These are phyloP conservation scores for Hyphopichia buzzinii DNA, from an alignment of 1,139 yeast species.

Conservation along the genomic window DNA sequence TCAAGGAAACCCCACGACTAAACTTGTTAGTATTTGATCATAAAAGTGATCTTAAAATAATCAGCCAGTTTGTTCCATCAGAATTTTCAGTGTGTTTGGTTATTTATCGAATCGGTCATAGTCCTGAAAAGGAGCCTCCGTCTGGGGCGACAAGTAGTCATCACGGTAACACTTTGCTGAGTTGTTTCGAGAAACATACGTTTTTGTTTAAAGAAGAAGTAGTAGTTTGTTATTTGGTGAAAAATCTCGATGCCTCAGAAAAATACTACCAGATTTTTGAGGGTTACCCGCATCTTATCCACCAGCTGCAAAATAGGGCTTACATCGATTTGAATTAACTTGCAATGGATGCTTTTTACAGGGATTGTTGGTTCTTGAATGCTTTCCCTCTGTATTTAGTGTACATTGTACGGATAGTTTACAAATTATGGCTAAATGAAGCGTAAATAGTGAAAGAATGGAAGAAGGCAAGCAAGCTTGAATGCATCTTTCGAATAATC, in stretches of 20 bases:
- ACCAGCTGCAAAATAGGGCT: background rate
- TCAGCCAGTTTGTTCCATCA: constrained; percentile 20
- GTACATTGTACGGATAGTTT: too few species aligned
- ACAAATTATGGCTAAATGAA: too few species aligned
- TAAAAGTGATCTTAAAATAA: background rate
- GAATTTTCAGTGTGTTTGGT: constrained; percentile 58
- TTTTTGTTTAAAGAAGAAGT: too few species aligned
- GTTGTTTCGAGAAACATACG: too few species aligned
- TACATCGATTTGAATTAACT: too few species aligned
- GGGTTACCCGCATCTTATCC: background rate
- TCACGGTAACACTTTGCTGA: constrained; percentile 20
- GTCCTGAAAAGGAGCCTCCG: constrained; percentile 60
- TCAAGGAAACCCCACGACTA: background rate
- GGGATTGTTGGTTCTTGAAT: too few species aligned
- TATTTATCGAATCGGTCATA: constrained; percentile 53
- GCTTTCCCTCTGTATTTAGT: too few species aligned
- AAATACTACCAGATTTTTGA: background rate
- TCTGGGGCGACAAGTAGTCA: constrained; percentile 58
- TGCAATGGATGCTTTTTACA: too few species aligned
- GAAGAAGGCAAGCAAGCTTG: too few species aligned
- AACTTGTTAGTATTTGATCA: constrained; percentile 3
- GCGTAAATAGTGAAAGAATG: too few species aligned
- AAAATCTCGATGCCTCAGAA: background rate
- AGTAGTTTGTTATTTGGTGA: too few species aligned
- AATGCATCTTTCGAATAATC: too few species aligned